Conservation (phyloP, 1,284 basidiomycete species). For the Sanguinoderma infundibulare region DNA sequence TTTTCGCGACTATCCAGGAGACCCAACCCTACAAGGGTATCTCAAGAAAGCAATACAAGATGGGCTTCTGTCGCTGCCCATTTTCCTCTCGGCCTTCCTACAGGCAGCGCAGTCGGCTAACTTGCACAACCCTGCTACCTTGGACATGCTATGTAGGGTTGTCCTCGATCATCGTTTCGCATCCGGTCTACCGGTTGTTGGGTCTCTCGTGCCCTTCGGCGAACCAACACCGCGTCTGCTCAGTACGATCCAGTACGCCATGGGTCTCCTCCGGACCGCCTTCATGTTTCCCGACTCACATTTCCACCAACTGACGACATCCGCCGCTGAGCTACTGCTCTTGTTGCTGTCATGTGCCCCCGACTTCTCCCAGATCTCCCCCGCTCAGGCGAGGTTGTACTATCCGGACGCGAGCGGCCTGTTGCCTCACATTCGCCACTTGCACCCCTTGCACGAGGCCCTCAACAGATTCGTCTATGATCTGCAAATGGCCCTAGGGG, state of each 20-base stretch:
- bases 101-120: constrained; percentile 47
- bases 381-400: constrained; percentile 57
- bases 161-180: constrained; percentile 65
- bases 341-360: constrained; percentile 61
- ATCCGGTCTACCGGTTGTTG: constrained; percentile 53
- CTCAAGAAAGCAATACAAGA: constrained; percentile 61
- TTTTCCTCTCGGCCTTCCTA: constrained; percentile 61
- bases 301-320: constrained; percentile 61
- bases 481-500: constrained; percentile 48
- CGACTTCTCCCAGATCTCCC: constrained; percentile 63
- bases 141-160: constrained; percentile 69
- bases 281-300: constrained; percentile 60
- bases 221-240: constrained; percentile 53
- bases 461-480: constrained; percentile 58
- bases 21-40: constrained; percentile 64
- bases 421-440: constrained; percentile 54
- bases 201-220: constrained; percentile 54
- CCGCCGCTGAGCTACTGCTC: constrained; percentile 64
- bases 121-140: constrained; percentile 62
- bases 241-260: constrained; percentile 61
- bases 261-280: constrained; percentile 60
- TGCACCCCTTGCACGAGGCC: constrained; percentile 53
- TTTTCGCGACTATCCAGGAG: constrained; percentile 67
- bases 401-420: constrained; percentile 59
- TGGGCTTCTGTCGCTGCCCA: constrained; percentile 57